A percentile compares a stretch with the other conserved stretches of the same genome.
Conservation (phyloP, 2,329 filamentous ascomycete genomes). For the Dothidotthia symphoricarpi region DNA sequence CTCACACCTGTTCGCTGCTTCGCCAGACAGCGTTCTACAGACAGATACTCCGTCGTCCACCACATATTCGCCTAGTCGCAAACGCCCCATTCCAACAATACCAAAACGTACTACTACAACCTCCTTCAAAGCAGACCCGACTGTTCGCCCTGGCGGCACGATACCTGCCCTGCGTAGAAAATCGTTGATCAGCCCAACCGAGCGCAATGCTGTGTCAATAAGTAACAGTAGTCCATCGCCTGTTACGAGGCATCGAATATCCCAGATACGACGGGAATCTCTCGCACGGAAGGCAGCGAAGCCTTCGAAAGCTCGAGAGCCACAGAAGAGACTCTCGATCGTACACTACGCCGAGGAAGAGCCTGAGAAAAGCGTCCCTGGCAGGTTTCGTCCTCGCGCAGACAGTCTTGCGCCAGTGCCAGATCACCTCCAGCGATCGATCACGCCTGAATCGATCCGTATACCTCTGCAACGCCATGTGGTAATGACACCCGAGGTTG, state of each 20-base stretch:
- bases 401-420: slow-evolving; percentile 25
- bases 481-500: slow-evolving; percentile 11
- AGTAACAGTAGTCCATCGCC: slow-evolving; percentile 17
- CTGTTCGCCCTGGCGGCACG: background rate
- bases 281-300: slow-evolving; percentile 3
- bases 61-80: slow-evolving; percentile 6
- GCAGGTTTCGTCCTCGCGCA: slow-evolving; percentile 8
- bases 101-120: slow-evolving; percentile 2
- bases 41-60: slow-evolving; percentile 6
- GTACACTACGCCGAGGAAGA: slow-evolving; percentile 10
- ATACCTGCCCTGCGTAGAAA: slow-evolving; percentile 6
- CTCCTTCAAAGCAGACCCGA: background rate
- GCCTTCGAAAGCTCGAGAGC: slow-evolving; percentile 9
- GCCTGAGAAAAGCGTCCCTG: slow-evolving; percentile 1
- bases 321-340: slow-evolving; percentile 15
- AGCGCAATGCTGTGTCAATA: slow-evolving; percentile 6
- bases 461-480: slow-evolving; percentile 7
- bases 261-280: slow-evolving; percentile 12
- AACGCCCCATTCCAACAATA: background rate
- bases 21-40: slow-evolving; percentile 1
- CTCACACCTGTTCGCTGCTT: slow-evolving; percentile 4
- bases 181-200: slow-evolving; percentile 4
- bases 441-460: slow-evolving; percentile 16
- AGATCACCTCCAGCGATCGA: slow-evolving; percentile 22
- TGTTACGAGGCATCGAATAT: slow-evolving; percentile 14